Base-by-base conservation (phyloP, 1,284 basidiomycete species). In the Austroboletus novae-zelandiae region DNA sequence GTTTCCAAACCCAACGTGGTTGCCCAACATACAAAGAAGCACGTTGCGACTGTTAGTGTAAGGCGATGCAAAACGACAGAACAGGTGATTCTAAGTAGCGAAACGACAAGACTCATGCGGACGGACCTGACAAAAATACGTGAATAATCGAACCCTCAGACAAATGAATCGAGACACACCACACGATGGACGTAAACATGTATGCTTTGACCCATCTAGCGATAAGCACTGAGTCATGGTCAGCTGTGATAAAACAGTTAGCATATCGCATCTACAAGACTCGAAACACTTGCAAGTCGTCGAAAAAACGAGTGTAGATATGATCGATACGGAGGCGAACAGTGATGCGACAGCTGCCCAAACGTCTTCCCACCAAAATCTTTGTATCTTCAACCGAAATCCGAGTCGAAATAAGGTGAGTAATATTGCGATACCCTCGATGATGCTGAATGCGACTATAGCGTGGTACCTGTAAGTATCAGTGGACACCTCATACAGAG, bases 331-430 rank as follows among this genome's bases (percentile, higher is more conserved):
- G 2, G 30, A 5, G 1, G 52, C 17, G n/a, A 40, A 50, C 14
- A 53, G 10, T 1, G 23, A 20, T 6, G 52, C 50, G 9, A 58
- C 18, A 0, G 41, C 44, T 14, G 59, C 58, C 62, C 60, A 61
- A 1, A 17, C 17, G 29, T 61, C 61, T 47, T 64, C 61, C 61
- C 59, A 61, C 61, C 59, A 59, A 34, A 61, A 52, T 20, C 51
- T 32, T 36, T 29, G 50, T 45, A 63, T 53, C 20, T 20, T 40
- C 8, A 52, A 44, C 10, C 60, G 57, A 32, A 64, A 50, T 0
- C 34, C 47, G 9, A 64, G 13, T 11, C 59, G 59, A 52, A 61
- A 57, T 4, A 50, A 23, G 1, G 57, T 60, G 35, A 60, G 42
- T 3, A 55, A 30, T 0, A 46, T 13, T 10, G 40, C 46, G 9